Evolutionary conservation across 106 monocot species (phyloP).

Genomic region (Allium fistulosum): DNA sequence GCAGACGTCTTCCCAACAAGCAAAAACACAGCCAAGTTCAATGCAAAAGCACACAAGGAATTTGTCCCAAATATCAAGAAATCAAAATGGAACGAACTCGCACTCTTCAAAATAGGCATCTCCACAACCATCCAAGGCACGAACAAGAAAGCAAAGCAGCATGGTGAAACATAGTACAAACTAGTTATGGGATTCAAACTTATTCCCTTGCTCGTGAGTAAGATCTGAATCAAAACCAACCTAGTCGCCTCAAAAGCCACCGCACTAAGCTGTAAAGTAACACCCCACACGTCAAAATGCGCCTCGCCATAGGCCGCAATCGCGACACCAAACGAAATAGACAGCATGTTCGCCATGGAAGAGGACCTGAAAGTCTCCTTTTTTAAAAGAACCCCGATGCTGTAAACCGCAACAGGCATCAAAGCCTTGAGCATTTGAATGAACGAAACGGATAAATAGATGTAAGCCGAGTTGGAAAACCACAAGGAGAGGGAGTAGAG

Average conservation of each 20-base stretch:
- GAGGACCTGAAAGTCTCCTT: slow-evolving; percentile 13
- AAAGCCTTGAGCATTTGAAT: slow-evolving; percentile 59
- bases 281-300: slow-evolving; percentile 10
- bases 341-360: slow-evolving; percentile 17
- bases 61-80: slow-evolving; percentile 16
- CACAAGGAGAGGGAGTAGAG: slow-evolving; percentile 48
- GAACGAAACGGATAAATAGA: slow-evolving; percentile 59
- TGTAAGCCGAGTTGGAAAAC: slow-evolving; percentile 57
- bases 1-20: slow-evolving; percentile 22
- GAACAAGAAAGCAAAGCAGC: slow-evolving; percentile 11
- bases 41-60: slow-evolving; percentile 17
- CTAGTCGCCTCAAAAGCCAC: slow-evolving; percentile 19
- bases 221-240: slow-evolving; percentile 17
- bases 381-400: slow-evolving; percentile 19
- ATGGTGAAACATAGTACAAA: slow-evolving; percentile 17
- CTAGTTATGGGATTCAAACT: slow-evolving; percentile 16
- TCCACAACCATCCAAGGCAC: slow-evolving; percentile 19
- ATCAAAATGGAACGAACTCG: slow-evolving; percentile 7
- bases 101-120: neutral
- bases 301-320: slow-evolving; percentile 24
- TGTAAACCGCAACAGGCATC: slow-evolving; percentile 55
- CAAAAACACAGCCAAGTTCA: slow-evolving; percentile 20
- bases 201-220: slow-evolving; percentile 3
- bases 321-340: slow-evolving; percentile 17
- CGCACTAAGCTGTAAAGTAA: slow-evolving; percentile 15